phyloP scores from a whole-genome alignment of 345 rosid genomes.

The Erysimum cheiranthoides region DNA sequence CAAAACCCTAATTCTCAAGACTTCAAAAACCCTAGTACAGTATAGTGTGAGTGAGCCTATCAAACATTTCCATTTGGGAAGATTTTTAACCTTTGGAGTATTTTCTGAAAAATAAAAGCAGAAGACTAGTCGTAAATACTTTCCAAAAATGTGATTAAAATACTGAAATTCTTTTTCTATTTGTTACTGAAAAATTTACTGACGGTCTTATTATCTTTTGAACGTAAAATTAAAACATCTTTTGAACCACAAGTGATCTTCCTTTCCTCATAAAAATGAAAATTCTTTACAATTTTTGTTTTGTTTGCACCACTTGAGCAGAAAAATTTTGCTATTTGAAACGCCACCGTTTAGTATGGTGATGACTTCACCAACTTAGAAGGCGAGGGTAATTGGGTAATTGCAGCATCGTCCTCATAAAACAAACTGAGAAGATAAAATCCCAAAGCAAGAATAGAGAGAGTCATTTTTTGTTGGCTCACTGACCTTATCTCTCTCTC shows the following conservation, averaged over 20 bases:
- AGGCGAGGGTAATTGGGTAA: constrained; percentile 11
- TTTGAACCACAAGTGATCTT: neutral
- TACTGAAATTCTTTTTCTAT: neutral
- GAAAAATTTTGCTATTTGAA: neutral
- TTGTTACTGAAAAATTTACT: neutral
- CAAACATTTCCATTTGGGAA: neutral
- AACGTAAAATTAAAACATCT: too few relatives aligned
- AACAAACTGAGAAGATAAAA: constrained; percentile 37
- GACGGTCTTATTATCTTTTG: too few relatives aligned
- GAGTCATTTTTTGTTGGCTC: constrained; percentile 38
- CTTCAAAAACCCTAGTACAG: constrained; percentile 27
- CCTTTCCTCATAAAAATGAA: neutral
- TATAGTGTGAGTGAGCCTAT: neutral
- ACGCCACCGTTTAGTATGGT: neutral
- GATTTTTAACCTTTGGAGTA: constrained; percentile 4
- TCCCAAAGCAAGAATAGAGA: constrained; percentile 20
- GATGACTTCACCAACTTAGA: constrained; percentile 19
- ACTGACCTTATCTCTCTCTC: constrained; percentile 50
- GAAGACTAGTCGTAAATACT: neutral
- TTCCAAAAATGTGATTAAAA: neutral
- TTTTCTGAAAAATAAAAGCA: neutral
- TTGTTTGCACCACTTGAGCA: neutral
- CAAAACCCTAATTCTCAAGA: constrained; percentile 22
- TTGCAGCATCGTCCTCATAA: neutral
- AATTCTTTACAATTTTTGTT: neutral